Conservation (phyloP, 2,329 filamentous ascomycete genomes). For the Xylariaceae sp. region DNA sequence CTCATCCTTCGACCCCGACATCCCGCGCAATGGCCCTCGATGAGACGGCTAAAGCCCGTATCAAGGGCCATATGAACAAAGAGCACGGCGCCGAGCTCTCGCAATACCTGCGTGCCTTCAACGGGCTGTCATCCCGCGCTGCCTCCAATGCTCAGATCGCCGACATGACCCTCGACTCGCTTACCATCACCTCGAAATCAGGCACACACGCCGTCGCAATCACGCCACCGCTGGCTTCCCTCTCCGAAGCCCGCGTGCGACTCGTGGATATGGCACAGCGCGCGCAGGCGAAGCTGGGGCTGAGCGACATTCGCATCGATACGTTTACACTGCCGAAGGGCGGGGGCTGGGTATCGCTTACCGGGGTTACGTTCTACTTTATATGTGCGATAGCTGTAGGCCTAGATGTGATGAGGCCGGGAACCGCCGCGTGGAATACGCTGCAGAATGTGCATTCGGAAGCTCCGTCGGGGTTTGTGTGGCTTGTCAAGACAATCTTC, state of each 20-base stretch:
- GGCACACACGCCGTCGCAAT: constrained; percentile 55
- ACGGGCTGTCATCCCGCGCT: constrained; percentile 48
- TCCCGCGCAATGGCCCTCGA: constrained; percentile 27
- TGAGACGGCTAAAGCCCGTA: constrained; percentile 50
- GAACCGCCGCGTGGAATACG: constrained; percentile 43
- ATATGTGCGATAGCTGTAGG: constrained; percentile 42
- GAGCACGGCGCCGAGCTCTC: constrained; percentile 73
- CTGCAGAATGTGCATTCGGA: constrained; percentile 49
- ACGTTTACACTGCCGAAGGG: constrained; percentile 37
- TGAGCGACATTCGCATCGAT: constrained; percentile 43
- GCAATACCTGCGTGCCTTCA: constrained; percentile 74
- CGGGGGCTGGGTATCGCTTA: constrained; percentile 50
- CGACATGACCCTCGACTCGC: constrained; percentile 59
- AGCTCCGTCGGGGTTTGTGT: constrained; percentile 54
- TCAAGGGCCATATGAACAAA: constrained; percentile 81
- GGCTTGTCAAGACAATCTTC: constrained; percentile 56
- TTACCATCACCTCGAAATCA: constrained; percentile 55
- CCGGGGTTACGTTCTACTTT: constrained; percentile 50
- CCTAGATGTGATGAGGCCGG: constrained; percentile 47
- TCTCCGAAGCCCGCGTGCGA: constrained; percentile 63
- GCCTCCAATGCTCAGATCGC: constrained; percentile 57
- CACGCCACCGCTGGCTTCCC: constrained; percentile 64
- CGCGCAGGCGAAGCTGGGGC: constrained; percentile 54
- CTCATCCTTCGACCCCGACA: too few relatives aligned
- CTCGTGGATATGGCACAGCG: constrained; percentile 66